A percentile compares a stretch with the other conserved stretches of the same genome.
phyloP scores from a whole-genome alignment of 1,284 basidiomycete species.

The Amylostereum chailletii region DNA sequence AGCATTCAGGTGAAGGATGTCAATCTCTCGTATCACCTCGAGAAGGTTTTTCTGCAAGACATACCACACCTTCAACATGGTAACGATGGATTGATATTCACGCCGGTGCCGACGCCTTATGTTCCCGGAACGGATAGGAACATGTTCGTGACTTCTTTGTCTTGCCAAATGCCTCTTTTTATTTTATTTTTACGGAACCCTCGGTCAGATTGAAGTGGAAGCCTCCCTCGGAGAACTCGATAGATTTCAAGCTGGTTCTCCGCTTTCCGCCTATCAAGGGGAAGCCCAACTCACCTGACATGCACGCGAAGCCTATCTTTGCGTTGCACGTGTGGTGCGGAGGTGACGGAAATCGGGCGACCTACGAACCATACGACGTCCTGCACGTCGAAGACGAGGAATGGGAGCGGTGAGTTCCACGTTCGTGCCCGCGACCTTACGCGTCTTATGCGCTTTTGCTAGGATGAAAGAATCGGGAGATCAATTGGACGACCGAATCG shows the following conservation, averaged over 20 bases:
- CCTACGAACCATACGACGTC: conserved; percentile 83
- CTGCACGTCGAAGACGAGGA: conserved; percentile 85
- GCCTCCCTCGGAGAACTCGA: conserved; percentile 94
- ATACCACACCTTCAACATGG: conserved; percentile 89
- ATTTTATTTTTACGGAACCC: too few relatives aligned
- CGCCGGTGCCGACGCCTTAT: conserved; percentile 82
- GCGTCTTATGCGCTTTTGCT: conserved; percentile 5
- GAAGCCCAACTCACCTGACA: conserved; percentile 63
- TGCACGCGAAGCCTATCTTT: conserved; percentile 81
- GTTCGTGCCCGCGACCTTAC: conserved; percentile 1
- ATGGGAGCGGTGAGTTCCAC: conserved; percentile 75
- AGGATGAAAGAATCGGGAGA: conserved; percentile 83
- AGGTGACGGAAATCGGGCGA: conserved; percentile 43
- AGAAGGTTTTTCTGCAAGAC: conserved; percentile 77
- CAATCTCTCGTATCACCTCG: conserved; percentile 82
- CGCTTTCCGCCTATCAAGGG: conserved; percentile 72
- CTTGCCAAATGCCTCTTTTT: neutral
- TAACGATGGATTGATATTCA: conserved; percentile 97
- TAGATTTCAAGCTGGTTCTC: conserved; percentile 93
- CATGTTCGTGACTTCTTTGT: conserved; percentile 53
- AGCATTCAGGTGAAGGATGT: conserved; percentile 88
- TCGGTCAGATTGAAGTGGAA: conserved; percentile 92
- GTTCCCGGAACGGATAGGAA: conserved; percentile 85
- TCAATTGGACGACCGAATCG: conserved; percentile 88
- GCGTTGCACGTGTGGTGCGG: conserved; percentile 76